These are phyloP conservation scores for Fusarium transvaalense DNA, from an alignment of 2,329 filamentous ascomycete species.

Conservation along the genomic window DNA sequence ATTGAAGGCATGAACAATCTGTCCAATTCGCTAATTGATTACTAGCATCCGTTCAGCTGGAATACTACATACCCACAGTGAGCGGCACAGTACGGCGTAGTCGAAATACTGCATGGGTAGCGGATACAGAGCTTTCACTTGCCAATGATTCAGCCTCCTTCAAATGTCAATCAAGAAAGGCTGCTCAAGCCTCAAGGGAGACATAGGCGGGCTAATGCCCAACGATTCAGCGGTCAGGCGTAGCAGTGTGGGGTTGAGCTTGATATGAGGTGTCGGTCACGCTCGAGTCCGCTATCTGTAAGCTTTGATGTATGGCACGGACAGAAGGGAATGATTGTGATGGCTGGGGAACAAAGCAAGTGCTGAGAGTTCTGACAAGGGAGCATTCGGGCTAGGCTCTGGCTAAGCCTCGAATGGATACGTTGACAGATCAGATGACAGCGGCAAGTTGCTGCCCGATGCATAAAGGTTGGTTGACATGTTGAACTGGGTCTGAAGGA, in stretches of 20 bases:
- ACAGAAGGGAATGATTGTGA: constrained; percentile 12
- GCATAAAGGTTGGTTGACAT: constrained; percentile 6
- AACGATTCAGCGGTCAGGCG: constrained; percentile 20
- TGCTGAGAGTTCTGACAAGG: background rate
- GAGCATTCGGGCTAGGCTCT: constrained; percentile 1
- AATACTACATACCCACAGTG: constrained; percentile 31
- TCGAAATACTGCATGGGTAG: constrained; percentile 25
- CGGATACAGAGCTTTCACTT: constrained; percentile 22
- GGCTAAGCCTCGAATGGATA: constrained; percentile 12
- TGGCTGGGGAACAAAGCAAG: constrained; percentile 11
- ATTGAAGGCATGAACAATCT: constrained; percentile 12
- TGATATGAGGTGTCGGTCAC: constrained; percentile 19
- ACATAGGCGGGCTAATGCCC: constrained; percentile 17
- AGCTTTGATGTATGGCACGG: constrained; percentile 12
- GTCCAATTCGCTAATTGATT: constrained; percentile 40
- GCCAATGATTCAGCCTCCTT: constrained; percentile 10
- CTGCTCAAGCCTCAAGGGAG: constrained; percentile 6
- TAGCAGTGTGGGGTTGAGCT: constrained; percentile 27
- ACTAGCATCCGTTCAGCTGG: constrained; percentile 44
- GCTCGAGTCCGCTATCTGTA: constrained; percentile 16
- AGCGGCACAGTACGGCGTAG: constrained; percentile 27
- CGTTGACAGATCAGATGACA: constrained; percentile 13
- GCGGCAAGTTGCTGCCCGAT: constrained; percentile 37
- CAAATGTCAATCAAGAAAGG: constrained; percentile 12
- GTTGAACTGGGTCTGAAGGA: constrained; percentile 8